Base-by-base conservation (phyloP, 345 rosid genomes). In the Crucihimalaya himalaica region DNA sequence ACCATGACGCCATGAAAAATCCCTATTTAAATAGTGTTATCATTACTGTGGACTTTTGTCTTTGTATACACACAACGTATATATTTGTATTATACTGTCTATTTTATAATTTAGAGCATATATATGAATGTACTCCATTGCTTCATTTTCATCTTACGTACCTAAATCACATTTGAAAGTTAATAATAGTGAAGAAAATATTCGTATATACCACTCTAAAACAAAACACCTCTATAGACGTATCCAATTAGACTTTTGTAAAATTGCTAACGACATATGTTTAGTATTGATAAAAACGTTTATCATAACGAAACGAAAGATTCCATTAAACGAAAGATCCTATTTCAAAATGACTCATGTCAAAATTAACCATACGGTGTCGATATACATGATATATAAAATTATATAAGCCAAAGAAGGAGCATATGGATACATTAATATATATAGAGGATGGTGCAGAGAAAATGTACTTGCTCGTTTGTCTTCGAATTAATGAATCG, bases 1-100 rank as follows among this genome's bases (percentile, higher is more conserved):
- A 71, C 76, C 68, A 77, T 77, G 80, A 77, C 80, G 80, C 76
- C 61, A 77, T 71, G 56, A 58, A 71, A 45, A 21, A 58, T 25
- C 63, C 53, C 53, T 65, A 65, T 71, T 77, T 77, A 65, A 64
- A 64, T 57, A 77, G 48, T 64, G 72, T 21, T 64, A 77, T 77
- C 68, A 77, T 71, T 71, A 77, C 76, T 57, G 51, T 29, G 42
- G 76, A 77, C 79, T 65, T 65, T 65, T 71, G 72, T 48, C 67
- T 77, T 70, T 71, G 70, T 71, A 56, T 57, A 48, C 61, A 56
- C 67, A 70, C 71, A 45, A 69, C 16, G 27, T 13, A 19, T 37
- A 43, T 52, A 19, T 45, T 16, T 58, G 35, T 58, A 47, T 25
- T n/a, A 12, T 23, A 43, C 6, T 9, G 16, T 56, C 45, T 4